phyloP scores from a whole-genome alignment of 768 basidiomycete genomes.

The Mycena metata region DNA sequence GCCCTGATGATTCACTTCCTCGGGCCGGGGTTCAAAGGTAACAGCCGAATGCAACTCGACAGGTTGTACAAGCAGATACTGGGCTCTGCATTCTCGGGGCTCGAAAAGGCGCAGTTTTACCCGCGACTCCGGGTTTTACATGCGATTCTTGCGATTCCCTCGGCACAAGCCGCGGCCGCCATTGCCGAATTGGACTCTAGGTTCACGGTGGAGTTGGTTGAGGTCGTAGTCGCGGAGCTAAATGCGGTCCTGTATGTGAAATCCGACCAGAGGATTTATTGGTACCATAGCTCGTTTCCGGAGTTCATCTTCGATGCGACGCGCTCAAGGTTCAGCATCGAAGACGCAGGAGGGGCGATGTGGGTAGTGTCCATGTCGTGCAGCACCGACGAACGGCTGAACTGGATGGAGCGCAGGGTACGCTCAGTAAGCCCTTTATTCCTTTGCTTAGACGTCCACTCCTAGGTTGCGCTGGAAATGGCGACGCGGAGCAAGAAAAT shows the following conservation, averaged over 20 bases:
- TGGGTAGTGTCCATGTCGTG: conserved; percentile 24
- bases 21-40: neutral
- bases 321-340: conserved; percentile 26
- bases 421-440: neutral
- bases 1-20: neutral
- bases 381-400: conserved; percentile 4
- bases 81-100: neutral
- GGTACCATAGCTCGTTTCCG: conserved; percentile 42
- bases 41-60: neutral
- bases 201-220: conserved; percentile 7
- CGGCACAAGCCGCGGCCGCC: neutral
- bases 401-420: neutral
- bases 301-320: conserved; percentile 39
- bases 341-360: too few species aligned
- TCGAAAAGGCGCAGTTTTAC: neutral
- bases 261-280: conserved; percentile 32
- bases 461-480: too few species aligned
- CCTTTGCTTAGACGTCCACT: too few species aligned
- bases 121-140: conserved; percentile 1
- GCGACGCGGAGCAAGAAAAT: too few species aligned
- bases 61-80: neutral
- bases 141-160: conserved; percentile 2
- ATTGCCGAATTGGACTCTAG: neutral
- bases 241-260: conserved; percentile 41
- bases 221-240: conserved; percentile 28